A percentile compares a stretch with the other conserved stretches of the same genome.
These are phyloP conservation scores for Sophora flavescens DNA, from an alignment of 306 rosid genomes.

Conservation along the genomic window DNA sequence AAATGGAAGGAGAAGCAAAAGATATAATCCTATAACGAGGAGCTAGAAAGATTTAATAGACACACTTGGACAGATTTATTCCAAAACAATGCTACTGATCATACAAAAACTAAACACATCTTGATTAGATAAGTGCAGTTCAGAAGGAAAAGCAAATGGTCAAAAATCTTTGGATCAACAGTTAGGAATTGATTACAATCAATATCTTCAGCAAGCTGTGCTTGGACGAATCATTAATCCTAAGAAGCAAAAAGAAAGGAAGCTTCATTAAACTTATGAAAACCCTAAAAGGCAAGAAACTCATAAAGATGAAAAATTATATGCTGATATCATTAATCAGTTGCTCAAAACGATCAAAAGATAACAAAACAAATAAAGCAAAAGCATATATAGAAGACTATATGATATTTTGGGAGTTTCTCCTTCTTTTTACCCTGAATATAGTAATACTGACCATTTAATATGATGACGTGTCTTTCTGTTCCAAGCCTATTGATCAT, in stretches of 20 bases:
- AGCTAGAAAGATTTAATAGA: not conserved
- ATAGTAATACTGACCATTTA: constrained; percentile 43
- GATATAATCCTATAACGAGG: not conserved
- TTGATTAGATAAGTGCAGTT: not conserved
- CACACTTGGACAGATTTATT: not conserved
- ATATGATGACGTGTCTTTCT: constrained; percentile 39
- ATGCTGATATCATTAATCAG: not conserved
- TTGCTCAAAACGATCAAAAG: constrained; percentile 10
- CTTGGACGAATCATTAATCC: not conserved
- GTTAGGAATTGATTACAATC: constrained; percentile 1
- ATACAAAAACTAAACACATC: not conserved
- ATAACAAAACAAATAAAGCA: constrained; percentile 15
- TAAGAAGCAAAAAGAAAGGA: constrained; percentile 23
- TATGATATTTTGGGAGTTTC: not conserved
- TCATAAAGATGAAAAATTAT: constrained; percentile 9
- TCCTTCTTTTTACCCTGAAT: not conserved
- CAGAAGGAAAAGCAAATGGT: constrained; percentile 7
- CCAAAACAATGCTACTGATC: constrained; percentile 6
- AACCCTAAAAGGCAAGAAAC: constrained; percentile 21
- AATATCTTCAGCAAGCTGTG: constrained; percentile 6
- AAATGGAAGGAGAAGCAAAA: not conserved
- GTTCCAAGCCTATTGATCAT: constrained; percentile 32
- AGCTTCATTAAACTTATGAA: constrained; percentile 7
- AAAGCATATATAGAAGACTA: not conserved
- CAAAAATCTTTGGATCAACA: not conserved